These are phyloP conservation scores for Sutorius australiensis DNA, from an alignment of 768 basidiomycete genomes.

Conservation along the genomic window DNA sequence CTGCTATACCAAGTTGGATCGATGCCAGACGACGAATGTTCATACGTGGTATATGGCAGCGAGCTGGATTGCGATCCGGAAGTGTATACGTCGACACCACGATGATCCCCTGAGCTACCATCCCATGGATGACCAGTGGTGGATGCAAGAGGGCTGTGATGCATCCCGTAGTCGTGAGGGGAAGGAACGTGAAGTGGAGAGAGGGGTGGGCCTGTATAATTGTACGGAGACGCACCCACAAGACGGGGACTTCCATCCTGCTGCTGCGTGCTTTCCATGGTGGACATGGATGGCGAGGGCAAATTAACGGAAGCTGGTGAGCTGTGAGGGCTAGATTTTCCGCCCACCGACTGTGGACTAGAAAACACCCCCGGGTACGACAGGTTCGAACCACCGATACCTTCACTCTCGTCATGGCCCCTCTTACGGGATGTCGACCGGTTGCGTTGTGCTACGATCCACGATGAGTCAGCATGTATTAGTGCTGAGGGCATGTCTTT, in stretches of 20 bases:
- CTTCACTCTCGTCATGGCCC: slow-evolving; percentile 62
- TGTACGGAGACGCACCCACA: slow-evolving; percentile 42
- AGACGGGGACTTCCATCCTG: slow-evolving; percentile 57
- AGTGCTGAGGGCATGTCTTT: slow-evolving; percentile 3
- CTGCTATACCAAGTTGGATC: slow-evolving; percentile 36
- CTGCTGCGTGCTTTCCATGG: slow-evolving; percentile 40
- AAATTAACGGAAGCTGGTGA: slow-evolving; percentile 71
- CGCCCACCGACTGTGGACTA: slow-evolving; percentile 44
- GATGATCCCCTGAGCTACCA: slow-evolving; percentile 36
- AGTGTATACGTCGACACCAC: slow-evolving; percentile 44
- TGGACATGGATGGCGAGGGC: slow-evolving; percentile 64
- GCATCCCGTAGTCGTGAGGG: slow-evolving; percentile 51
- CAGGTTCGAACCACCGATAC: slow-evolving; percentile 39
- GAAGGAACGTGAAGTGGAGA: slow-evolving; percentile 52
- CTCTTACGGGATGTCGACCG: slow-evolving; percentile 74
- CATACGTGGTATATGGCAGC: slow-evolving; percentile 44
- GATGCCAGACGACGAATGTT: slow-evolving; percentile 37
- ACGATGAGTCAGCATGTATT: slow-evolving; percentile 16
- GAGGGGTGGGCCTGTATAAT: slow-evolving; percentile 42
- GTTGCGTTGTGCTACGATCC: slow-evolving; percentile 54
- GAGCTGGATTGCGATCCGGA: slow-evolving; percentile 33
- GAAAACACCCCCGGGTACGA: slow-evolving; percentile 54
- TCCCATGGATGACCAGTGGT: slow-evolving; percentile 42
- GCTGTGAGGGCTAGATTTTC: slow-evolving; percentile 61
- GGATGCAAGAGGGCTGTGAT: slow-evolving; percentile 30